These are phyloP conservation scores for Macroventuria anomochaeta DNA, from an alignment of 2,329 filamentous ascomycete genomes.

Conservation along the genomic window DNA sequence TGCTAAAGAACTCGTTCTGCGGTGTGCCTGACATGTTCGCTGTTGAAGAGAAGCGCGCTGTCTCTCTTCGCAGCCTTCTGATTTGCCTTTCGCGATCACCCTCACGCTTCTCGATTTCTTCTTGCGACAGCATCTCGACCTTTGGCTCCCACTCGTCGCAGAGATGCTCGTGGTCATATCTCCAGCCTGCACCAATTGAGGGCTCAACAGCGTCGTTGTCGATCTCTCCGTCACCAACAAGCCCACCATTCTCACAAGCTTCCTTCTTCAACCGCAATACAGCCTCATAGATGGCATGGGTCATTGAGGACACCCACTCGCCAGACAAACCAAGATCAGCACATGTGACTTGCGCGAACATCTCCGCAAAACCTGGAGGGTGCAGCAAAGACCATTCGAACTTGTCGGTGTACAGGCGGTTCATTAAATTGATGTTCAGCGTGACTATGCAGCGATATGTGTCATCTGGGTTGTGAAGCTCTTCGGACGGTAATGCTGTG, in stretches of 20 bases:
- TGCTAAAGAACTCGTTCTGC: slow-evolving; percentile 65
- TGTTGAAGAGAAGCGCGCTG: slow-evolving; percentile 87
- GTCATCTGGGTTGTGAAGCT: slow-evolving; percentile 87
- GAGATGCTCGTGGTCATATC: slow-evolving; percentile 90
- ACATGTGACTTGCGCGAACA: slow-evolving; percentile 91
- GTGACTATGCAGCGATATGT: slow-evolving; percentile 92
- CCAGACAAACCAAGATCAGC: slow-evolving; percentile 86
- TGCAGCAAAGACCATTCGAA: slow-evolving; percentile 98
- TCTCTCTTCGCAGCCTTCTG: slow-evolving; percentile 84
- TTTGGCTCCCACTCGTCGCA: slow-evolving; percentile 63
- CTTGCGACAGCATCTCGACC: slow-evolving; percentile 74
- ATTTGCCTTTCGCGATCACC: slow-evolving; percentile 93
- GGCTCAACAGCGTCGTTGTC: slow-evolving; percentile 84
- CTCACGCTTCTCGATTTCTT: slow-evolving; percentile 97
- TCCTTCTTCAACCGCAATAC: slow-evolving; percentile 94
- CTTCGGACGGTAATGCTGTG: slow-evolving; percentile 67
- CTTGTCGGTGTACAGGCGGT: slow-evolving; percentile 92
- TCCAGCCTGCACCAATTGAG: slow-evolving; percentile 85
- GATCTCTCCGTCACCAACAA: slow-evolving; percentile 77
- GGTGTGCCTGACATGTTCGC: slow-evolving; percentile 79
- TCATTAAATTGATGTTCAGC: slow-evolving; percentile 88
- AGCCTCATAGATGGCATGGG: slow-evolving; percentile 96
- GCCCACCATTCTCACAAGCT: slow-evolving; percentile 86
- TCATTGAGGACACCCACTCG: slow-evolving; percentile 93
- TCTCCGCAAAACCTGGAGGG: slow-evolving; percentile 87